These are phyloP conservation scores for Aspergillus taichungensis DNA, from an alignment of 495 filamentous ascomycete species.

Conservation along the genomic window DNA sequence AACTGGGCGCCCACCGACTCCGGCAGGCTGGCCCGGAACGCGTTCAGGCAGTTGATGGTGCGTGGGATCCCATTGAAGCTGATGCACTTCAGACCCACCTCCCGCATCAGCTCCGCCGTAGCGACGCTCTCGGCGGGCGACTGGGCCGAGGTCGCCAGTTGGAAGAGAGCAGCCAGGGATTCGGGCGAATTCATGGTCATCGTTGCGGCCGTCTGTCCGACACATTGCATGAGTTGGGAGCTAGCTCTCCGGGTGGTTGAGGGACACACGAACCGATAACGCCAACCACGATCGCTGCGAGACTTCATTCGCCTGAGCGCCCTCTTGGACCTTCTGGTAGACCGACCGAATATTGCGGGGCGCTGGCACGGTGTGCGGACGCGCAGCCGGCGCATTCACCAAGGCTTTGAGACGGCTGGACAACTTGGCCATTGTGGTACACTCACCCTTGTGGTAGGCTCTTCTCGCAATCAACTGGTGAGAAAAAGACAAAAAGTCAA, in stretches of 20 bases:
- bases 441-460: neutral
- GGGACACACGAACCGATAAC: slow-evolving; percentile 42
- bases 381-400: slow-evolving; percentile 59
- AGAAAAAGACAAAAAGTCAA: too few species aligned
- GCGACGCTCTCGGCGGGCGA: slow-evolving; percentile 33
- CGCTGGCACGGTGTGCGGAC: slow-evolving; percentile 56
- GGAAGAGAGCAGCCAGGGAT: slow-evolving; percentile 47
- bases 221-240: slow-evolving; percentile 3
- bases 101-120: slow-evolving; percentile 66
- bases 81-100: slow-evolving; percentile 74
- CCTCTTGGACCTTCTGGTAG: slow-evolving; percentile 49
- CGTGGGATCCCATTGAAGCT: slow-evolving; percentile 77
- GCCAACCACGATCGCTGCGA: slow-evolving; percentile 55
- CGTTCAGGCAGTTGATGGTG: slow-evolving; percentile 66
- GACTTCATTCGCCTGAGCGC: slow-evolving; percentile 44
- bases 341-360: slow-evolving; percentile 49
- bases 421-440: slow-evolving; percentile 55
- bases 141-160: slow-evolving; percentile 35
- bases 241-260: neutral
- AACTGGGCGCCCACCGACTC: slow-evolving; percentile 32
- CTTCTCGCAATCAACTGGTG: too few species aligned
- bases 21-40: slow-evolving; percentile 52
- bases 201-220: slow-evolving; percentile 54
- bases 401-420: slow-evolving; percentile 59
- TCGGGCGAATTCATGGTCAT: slow-evolving; percentile 69